phyloP scores from a whole-genome alignment of 345 rosid species.

The Gossypioides kirkii region DNA sequence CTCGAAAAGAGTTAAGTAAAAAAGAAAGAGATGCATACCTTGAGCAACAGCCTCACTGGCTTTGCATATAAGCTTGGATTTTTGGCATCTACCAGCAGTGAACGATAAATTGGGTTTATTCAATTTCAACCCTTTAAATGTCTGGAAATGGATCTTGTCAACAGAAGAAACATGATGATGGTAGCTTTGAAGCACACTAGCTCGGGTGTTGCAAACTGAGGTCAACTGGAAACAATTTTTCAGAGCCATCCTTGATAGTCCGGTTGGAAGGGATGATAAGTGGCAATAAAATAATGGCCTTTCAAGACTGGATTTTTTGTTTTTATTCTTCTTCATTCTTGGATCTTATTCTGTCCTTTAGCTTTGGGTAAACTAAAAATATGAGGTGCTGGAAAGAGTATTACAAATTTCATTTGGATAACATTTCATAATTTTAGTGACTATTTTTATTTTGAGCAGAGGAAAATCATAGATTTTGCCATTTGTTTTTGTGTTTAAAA shows the following conservation, averaged over 20 bases:
- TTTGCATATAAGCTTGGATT: constrained; percentile 42
- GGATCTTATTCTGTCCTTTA: background rate
- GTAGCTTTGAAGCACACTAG: constrained; percentile 27
- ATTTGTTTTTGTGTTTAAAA: no score
- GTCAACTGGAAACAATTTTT: constrained; percentile 42
- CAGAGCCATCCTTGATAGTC: constrained; percentile 34
- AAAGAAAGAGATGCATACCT: constrained; percentile 28
- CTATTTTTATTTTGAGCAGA: no score
- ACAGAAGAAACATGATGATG: constrained; percentile 27
- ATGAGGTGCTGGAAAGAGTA: constrained; percentile 28
- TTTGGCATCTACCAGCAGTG: constrained; percentile 22
- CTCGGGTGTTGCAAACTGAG: constrained; percentile 26
- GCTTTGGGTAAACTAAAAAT: constrained; percentile 1
- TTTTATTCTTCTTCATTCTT: background rate
- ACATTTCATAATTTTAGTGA: background rate
- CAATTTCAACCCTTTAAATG: constrained; percentile 26
- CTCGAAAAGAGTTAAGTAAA: background rate
- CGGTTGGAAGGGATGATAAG: background rate
- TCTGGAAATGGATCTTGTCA: constrained; percentile 31
- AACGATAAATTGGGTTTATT: constrained; percentile 21
- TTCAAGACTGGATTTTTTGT: background rate
- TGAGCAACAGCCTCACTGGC: constrained; percentile 53
- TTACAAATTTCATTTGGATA: constrained; percentile 13
- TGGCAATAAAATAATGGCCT: constrained; percentile 7
- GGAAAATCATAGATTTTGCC: no score